Conservation (phyloP, 805 yeast species). For the Saturnispora saitoi region DNA sequence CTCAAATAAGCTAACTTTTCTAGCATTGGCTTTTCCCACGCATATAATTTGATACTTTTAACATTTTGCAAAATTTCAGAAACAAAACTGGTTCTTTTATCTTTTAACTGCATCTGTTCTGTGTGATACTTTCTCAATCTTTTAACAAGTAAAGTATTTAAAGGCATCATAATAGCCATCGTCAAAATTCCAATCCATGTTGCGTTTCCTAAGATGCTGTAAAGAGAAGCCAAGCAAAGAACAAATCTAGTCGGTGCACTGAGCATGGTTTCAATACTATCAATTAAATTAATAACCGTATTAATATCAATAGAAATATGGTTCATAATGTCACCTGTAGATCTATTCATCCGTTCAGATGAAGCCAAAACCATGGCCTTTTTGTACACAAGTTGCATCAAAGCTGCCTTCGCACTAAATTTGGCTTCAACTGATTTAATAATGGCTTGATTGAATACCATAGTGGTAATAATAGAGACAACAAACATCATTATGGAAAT, state of each 20-base stretch:
- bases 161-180: conserved; percentile 49
- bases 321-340: conserved; percentile 77
- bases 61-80: conserved; percentile 52
- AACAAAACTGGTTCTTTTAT: conserved; percentile 48
- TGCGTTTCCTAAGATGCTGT: conserved; percentile 48
- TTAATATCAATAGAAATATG: conserved; percentile 69
- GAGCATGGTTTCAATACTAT: conserved; percentile 43
- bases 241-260: conserved; percentile 52
- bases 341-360: conserved; percentile 47
- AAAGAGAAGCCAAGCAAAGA: conserved; percentile 45
- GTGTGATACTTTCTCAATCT: conserved; percentile 38
- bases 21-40: conserved; percentile 64
- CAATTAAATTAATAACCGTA: conserved; percentile 52
- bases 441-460: conserved; percentile 61
- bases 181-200: conserved; percentile 48
- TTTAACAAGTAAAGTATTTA: conserved; percentile 41
- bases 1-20: conserved; percentile 43
- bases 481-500: conserved; percentile 58
- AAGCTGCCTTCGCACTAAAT: conserved; percentile 53
- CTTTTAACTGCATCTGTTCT: conserved; percentile 55
- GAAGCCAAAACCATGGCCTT: conserved; percentile 65
- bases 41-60: conserved; percentile 57
- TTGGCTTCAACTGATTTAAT: conserved; percentile 51
- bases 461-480: conserved; percentile 52
- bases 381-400: conserved; percentile 59